Evolutionary conservation across 805 yeast genomes (phyloP).

Genomic region (Kodamaea sagamina): DNA sequence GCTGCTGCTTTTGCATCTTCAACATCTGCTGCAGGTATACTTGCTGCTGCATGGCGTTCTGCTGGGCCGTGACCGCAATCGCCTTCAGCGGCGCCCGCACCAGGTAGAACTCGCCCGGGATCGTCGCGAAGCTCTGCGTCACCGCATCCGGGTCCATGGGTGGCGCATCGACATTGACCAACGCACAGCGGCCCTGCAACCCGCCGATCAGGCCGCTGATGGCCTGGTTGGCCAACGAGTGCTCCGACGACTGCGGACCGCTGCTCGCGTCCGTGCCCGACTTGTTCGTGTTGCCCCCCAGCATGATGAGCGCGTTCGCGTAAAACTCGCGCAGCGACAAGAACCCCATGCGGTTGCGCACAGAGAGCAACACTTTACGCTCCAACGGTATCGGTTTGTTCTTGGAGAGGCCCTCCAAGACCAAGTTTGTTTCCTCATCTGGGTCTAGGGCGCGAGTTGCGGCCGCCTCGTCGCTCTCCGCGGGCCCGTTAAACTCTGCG

Average conservation of each 20-base stretch:
- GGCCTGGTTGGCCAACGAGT: conserved; percentile 48
- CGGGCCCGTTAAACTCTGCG: conserved; percentile 40
- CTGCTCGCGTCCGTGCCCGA: conserved; percentile 17
- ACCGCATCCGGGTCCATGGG: conserved; percentile 22
- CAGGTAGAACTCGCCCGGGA: conserved; percentile 57
- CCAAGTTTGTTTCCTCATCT: conserved; percentile 91
- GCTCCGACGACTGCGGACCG: conserved; percentile 29
- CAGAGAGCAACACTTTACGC: conserved; percentile 67
- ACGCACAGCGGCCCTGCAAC: conserved; percentile 75
- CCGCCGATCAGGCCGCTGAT: conserved; percentile 63
- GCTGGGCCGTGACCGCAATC: conserved; percentile 42
- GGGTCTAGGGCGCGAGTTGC: conserved; percentile 61
- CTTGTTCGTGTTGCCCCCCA: conserved; percentile 55
- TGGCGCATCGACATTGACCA: conserved; percentile 61
- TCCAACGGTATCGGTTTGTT: conserved; percentile 85
- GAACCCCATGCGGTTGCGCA: conserved; percentile 68
- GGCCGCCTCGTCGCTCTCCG: conserved; percentile 23
- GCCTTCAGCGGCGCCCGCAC: conserved; percentile 50
- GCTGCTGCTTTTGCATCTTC: conserved; percentile 42
- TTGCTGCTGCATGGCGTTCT: conserved; percentile 45
- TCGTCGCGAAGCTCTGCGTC: conserved; percentile 52
- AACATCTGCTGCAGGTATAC: conserved; percentile 45
- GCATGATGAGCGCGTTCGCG: conserved; percentile 77
- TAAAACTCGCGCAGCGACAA: conserved; percentile 92
- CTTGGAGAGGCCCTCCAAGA: conserved; percentile 82